Conservation (phyloP, 768 basidiomycete species). For the Termitomyces sp. region DNA sequence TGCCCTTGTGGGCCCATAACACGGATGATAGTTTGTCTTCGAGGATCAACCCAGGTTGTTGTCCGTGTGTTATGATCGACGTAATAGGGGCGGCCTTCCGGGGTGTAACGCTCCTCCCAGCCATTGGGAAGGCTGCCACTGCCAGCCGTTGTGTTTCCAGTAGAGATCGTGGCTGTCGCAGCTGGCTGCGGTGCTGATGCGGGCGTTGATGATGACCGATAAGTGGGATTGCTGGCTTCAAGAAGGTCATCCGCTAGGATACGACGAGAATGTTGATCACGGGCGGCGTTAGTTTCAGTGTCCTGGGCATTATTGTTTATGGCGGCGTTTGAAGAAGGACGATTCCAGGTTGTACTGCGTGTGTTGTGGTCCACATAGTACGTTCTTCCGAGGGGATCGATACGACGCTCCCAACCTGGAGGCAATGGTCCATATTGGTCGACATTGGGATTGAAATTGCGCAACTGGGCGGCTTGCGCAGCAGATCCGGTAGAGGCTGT, state of each 20-base stretch:
- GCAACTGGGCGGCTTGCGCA: slow-evolving; percentile 51
- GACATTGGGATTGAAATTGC: slow-evolving; percentile 92
- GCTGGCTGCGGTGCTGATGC: slow-evolving; percentile 16
- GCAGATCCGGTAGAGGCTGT: slow-evolving; percentile 33
- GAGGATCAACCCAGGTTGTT: slow-evolving; percentile 99
- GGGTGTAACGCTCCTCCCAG: slow-evolving; percentile 99
- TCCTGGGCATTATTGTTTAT: slow-evolving; percentile 70
- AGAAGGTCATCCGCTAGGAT: slow-evolving; percentile 83
- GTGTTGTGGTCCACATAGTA: slow-evolving; percentile 99
- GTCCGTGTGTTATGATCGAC: slow-evolving; percentile 99
- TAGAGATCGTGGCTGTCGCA: slow-evolving; percentile 35
- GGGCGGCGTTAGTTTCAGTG: slow-evolving; percentile 78
- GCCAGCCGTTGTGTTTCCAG: slow-evolving; percentile 59
- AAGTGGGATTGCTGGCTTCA: slow-evolving; percentile 56
- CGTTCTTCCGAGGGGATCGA: slow-evolving; percentile 92
- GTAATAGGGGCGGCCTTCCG: slow-evolving; percentile 97
- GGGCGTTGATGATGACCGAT: slow-evolving; percentile 26
- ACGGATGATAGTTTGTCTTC: slow-evolving; percentile 93
- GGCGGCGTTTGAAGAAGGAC: slow-evolving; percentile 76
- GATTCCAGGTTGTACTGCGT: slow-evolving; percentile 95
- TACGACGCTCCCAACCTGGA: slow-evolving; percentile 92
- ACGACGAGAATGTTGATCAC: slow-evolving; percentile 82
- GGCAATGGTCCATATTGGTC: slow-evolving; percentile 94
- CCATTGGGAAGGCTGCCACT: slow-evolving; percentile 89
- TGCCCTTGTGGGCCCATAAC: slow-evolving; percentile 95